Conservation (phyloP, 2,329 filamentous ascomycete genomes). For the Pezicula neosporulosa region DNA sequence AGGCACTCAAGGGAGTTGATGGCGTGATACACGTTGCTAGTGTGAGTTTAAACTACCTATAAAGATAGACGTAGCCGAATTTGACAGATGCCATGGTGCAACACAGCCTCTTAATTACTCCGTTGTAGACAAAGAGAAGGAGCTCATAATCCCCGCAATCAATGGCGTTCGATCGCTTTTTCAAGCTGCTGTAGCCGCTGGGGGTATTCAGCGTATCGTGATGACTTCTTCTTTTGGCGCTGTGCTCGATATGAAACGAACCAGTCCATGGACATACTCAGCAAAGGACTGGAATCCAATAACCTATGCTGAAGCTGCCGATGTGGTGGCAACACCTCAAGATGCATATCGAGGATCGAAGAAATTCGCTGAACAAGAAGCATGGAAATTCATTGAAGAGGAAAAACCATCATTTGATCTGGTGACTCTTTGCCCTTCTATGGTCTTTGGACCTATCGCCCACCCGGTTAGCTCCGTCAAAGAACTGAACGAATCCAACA, state of each 20-base stretch:
- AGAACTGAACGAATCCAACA: constrained; percentile 67
- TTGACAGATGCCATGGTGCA: constrained; percentile 10
- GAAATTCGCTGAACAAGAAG: constrained; percentile 62
- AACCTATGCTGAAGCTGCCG: constrained; percentile 41
- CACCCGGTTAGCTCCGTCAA: constrained; percentile 59
- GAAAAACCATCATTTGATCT: constrained; percentile 52
- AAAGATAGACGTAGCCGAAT: background rate
- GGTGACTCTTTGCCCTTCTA: constrained; percentile 56
- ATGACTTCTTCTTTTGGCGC: constrained; percentile 61
- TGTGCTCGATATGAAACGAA: constrained; percentile 47
- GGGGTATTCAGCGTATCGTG: constrained; percentile 30
- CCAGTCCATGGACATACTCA: constrained; percentile 40
- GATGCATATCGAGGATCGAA: constrained; percentile 38
- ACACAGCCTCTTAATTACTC: constrained; percentile 26
- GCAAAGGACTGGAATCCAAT: constrained; percentile 52
- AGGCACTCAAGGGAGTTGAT: constrained; percentile 55
- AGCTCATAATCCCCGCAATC: constrained; percentile 26
- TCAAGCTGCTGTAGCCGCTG: constrained; percentile 20
- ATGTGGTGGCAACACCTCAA: constrained; percentile 32
- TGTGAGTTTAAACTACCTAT: constrained; percentile 16
- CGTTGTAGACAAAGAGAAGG: constrained; percentile 24
- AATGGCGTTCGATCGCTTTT: constrained; percentile 24
- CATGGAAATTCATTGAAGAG: constrained; percentile 57
- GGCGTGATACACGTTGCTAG: constrained; percentile 68
- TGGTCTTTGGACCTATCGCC: constrained; percentile 57